Base-by-base conservation (phyloP, 2,329 filamentous ascomycete genomes). In the Aspergillus quadricinctus region DNA sequence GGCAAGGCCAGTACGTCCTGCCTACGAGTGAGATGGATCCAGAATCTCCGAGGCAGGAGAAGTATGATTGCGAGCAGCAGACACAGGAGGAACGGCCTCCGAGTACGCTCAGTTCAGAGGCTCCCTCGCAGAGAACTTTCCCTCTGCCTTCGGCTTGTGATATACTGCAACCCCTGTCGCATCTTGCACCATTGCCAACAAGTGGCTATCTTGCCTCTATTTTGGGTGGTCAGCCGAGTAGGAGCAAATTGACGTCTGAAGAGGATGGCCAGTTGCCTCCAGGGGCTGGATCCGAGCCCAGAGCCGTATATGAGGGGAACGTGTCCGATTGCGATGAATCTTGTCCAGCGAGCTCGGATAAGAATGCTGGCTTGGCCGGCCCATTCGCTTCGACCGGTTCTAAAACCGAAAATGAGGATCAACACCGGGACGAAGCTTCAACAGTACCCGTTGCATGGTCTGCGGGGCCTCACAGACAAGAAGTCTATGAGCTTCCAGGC, bases 121-220 rank as follows among this genome's bases (percentile, higher is more conserved):
- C 51, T 23, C 29, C 49, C 48, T 50, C 55, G 48, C 45, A 50
- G 19, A 41, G 19, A 45, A 40, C 48, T 25, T 25, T 52, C 45
- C 54, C 54, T 8, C 48, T 65, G 28, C 64, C 64, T 46, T 65
- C 65, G 27, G 62, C 65, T 37, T 65, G 65, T 54, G 65, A 65
- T 59, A 61, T 67, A 45, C 54, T 67, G 57, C 58, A 62, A 50
- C 65, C 65, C 31, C 52, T 67, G 53, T 67, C 65, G 17, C 58
- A 61, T 21, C 48, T 54, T 46, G 61, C 61, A 29, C 54, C 57
- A 21, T 55, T 67, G 57, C 65, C 65, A 23, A 56, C 64, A 3
- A 67, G 65, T 59, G 65, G 65, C 50, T 62, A 66, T 53, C 48
- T 67, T 23, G 65, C 62, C 23, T 56, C 64, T 7, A 50, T 61